Conservation (phyloP, 169 alveolate genomes). For the Theileria parva region DNA sequence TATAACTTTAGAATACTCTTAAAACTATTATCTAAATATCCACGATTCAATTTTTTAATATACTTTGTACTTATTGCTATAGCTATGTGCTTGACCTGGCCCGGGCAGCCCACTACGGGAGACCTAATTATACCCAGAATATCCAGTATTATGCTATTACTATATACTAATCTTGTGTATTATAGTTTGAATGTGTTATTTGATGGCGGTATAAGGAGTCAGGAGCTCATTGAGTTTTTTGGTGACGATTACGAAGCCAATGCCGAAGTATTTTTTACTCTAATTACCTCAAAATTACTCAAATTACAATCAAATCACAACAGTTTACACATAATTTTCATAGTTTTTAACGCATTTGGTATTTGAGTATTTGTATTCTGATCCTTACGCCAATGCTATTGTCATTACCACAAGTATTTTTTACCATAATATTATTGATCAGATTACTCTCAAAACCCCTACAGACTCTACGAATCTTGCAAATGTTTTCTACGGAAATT, state of each 20-base stretch:
- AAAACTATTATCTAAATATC: too few relatives aligned
- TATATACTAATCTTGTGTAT: neutral
- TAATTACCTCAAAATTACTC: too few relatives aligned
- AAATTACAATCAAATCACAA: too few relatives aligned
- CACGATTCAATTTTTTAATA: too few relatives aligned
- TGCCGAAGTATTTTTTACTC: slow-evolving; percentile 21
- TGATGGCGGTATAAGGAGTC: slow-evolving; percentile 47
- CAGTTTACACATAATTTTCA: too few relatives aligned
- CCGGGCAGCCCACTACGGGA: too few relatives aligned
- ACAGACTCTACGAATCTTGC: slow-evolving; percentile 24
- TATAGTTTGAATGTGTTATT: slow-evolving; percentile 18
- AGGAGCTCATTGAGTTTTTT: slow-evolving; percentile 45
- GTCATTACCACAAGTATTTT: slow-evolving; percentile 47
- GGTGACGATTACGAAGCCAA: slow-evolving; percentile 32
- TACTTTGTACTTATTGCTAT: too few relatives aligned
- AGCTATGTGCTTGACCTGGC: too few relatives aligned
- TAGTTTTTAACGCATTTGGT: slow-evolving; percentile 32
- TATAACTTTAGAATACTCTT: too few relatives aligned
- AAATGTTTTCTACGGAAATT: neutral
- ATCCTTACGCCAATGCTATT: slow-evolving; percentile 29
- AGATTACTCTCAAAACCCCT: slow-evolving; percentile 40
- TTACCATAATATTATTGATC: neutral
- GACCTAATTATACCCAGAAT: too few relatives aligned
- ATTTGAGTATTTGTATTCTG: slow-evolving; percentile 23
- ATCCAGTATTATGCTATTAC: too few relatives aligned